phyloP scores from a whole-genome alignment of 164 flowering plant genomes.

The Magnolia officinalis region DNA sequence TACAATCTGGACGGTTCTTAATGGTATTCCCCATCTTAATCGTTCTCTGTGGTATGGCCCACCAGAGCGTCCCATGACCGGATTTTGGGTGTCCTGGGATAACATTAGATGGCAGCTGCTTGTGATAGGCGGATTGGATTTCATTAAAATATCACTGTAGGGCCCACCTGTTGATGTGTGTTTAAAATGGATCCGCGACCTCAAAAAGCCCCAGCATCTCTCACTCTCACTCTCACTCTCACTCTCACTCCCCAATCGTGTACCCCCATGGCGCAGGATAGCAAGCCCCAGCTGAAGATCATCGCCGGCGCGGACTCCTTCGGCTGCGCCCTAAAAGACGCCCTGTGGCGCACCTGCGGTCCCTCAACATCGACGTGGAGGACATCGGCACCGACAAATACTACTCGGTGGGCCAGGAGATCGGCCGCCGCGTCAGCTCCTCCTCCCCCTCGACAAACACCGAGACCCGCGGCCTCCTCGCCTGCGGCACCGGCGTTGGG shows the following conservation, averaged over 20 bases:
- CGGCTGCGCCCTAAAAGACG: slow-evolving; percentile 70
- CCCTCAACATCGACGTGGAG: slow-evolving; percentile 72
- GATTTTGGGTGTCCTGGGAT: no score
- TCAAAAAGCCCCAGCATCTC: no score
- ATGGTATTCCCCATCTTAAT: no score
- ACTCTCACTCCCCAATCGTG: background rate
- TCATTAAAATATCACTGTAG: no score
- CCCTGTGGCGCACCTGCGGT: slow-evolving; percentile 68
- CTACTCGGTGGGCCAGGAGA: slow-evolving; percentile 77
- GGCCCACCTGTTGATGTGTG: no score
- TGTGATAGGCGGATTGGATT: no score
- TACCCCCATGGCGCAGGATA: slow-evolving; percentile 18
- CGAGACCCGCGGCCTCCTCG: slow-evolving; percentile 77
- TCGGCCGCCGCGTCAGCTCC: slow-evolving; percentile 69
- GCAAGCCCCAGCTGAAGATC: slow-evolving; percentile 44
- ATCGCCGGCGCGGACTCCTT: slow-evolving; percentile 80
- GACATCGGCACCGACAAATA: slow-evolving; percentile 83
- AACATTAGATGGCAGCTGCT: no score
- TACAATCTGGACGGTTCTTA: no score
- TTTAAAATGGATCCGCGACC: no score
- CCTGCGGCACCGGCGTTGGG: slow-evolving; percentile 93
- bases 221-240: background rate
- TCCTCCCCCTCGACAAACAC: slow-evolving; percentile 14
- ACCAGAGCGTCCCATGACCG: no score
- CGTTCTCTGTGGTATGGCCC: no score